Conservation (phyloP, 2,329 filamentous ascomycete species). For the Diaporthe vaccinii region DNA sequence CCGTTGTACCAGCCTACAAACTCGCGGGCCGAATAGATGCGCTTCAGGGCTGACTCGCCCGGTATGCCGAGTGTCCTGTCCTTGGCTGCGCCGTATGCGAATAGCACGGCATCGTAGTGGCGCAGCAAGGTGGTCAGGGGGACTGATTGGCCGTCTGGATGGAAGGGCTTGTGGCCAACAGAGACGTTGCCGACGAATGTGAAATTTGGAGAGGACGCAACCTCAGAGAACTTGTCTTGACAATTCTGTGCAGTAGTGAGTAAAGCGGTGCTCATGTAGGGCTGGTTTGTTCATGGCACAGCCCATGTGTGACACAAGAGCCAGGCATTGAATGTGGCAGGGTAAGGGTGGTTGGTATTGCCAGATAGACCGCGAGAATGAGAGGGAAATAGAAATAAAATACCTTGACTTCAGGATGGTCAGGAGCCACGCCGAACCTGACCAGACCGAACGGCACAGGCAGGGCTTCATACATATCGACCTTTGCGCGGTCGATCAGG, state of each 20-base stretch:
- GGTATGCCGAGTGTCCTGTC: slow-evolving; percentile 84
- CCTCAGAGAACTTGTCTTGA: slow-evolving; percentile 91
- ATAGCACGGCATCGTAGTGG: slow-evolving; percentile 92
- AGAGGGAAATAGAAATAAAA: background rate
- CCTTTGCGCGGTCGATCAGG: slow-evolving; percentile 76
- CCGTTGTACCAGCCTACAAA: slow-evolving; percentile 99
- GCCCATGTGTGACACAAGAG: background rate
- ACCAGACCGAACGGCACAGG: slow-evolving; percentile 95
- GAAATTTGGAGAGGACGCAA: slow-evolving; percentile 85
- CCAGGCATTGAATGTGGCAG: background rate
- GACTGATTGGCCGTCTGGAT: slow-evolving; percentile 64
- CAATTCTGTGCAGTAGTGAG: slow-evolving; percentile 76
- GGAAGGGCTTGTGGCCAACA: slow-evolving; percentile 69
- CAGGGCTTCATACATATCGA: slow-evolving; percentile 97
- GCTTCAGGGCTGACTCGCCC: slow-evolving; percentile 79
- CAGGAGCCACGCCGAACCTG: slow-evolving; percentile 95
- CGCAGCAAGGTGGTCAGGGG: slow-evolving; percentile 77
- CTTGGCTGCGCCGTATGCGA: slow-evolving; percentile 91
- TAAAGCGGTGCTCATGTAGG: slow-evolving; percentile 18
- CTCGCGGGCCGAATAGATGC: slow-evolving; percentile 88
- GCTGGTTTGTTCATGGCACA: background rate
- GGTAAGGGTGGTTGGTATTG: background rate
- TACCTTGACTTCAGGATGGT: slow-evolving; percentile 98
- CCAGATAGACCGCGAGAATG: background rate
- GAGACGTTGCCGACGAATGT: slow-evolving; percentile 92